Base-by-base conservation (phyloP, 139 green algal species). In the Tetraselmis striata region DNA sequence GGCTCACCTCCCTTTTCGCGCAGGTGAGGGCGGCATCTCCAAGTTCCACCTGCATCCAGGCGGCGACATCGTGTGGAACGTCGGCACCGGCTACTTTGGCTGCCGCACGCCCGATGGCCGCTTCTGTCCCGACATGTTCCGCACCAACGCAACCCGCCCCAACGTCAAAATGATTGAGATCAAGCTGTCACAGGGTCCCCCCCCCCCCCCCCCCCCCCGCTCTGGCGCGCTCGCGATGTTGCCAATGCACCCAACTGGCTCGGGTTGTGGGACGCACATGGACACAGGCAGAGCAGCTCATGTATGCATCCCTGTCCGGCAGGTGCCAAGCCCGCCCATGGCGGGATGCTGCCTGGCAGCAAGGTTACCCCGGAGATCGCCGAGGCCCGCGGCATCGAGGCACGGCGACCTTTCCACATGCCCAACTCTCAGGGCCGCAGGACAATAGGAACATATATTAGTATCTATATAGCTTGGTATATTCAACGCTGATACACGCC, bases 131-230 rank as follows among this genome's bases (percentile, higher is more conserved):
- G 79, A 83, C 23, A 27, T 28, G 18, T 84, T 84, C 81, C 25
- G 26, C 18, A 67, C 22, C 11, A 84, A 80, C 29, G 81, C 81
- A 5, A 30, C 1, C 25, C 29, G 25, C 18, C 67, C 59, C n/a
- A 27, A 79, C 2, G 31, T 80, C 5, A 84, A 84, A 28, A 84
- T 84, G 81, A 80, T 84, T 28, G 81, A 84, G 75, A 80, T 84
- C 27, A 84, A 84, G 75, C 67, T 84, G 2, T 58, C 23, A 2
- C 81, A 84, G 31, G 81, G 81, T 18, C 5, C 45, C 11, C 45
- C 45, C 45, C 45, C 45, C 45, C 45, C 45, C 45, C 45, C 45
- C 45, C 45, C 45, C 18, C 45, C 45, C 45, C 18, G 11, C 45
- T 67, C 18, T 18, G n/a, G n/a, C n/a, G n/a, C n/a, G n/a, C n/a